Conservation (phyloP, 2,329 filamentous ascomycete species). For the Massarina eburnea region DNA sequence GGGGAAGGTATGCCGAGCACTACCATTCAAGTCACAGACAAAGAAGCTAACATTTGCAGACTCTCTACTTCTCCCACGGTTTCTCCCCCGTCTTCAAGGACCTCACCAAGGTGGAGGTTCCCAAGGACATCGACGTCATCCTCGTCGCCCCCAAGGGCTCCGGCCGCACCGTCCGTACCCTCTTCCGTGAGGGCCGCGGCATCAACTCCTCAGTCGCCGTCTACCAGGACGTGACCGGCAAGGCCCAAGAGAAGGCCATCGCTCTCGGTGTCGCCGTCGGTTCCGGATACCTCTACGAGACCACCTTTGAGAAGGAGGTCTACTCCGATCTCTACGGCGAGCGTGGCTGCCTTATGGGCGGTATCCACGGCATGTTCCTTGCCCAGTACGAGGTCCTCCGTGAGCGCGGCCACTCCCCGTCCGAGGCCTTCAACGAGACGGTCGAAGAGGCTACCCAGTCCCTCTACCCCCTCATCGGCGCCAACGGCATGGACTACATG, state of each 20-base stretch:
- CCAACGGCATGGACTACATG: conserved; percentile 99
- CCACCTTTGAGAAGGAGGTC: conserved; percentile 99
- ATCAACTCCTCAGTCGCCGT: conserved; percentile 99
- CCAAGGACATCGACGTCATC: conserved; percentile 96
- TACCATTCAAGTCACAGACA: conserved; percentile 19
- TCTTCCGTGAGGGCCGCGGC: conserved; percentile 98
- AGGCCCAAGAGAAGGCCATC: conserved; percentile 96
- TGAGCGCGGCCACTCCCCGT: conserved; percentile 95
- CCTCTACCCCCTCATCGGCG: conserved; percentile 95
- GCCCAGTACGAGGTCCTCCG: conserved; percentile 99
- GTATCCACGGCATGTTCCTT: conserved; percentile 99
- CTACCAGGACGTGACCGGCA: conserved; percentile 96
- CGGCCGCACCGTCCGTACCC: conserved; percentile 94
- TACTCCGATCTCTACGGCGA: conserved; percentile 99
- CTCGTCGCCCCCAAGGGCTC: conserved; percentile 99
- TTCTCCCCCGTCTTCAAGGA: conserved; percentile 99
- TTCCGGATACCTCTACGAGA: conserved; percentile 99
- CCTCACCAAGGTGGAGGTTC: conserved; percentile 97
- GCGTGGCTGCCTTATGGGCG: conserved; percentile 99
- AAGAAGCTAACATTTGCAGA: conserved; percentile 56
- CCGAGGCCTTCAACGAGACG: conserved; percentile 99
- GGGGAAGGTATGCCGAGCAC: conserved; percentile 73
- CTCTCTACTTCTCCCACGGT: conserved; percentile 99
- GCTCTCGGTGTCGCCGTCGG: conserved; percentile 96
- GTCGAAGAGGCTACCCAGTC: conserved; percentile 99